Conservation (phyloP, 2,329 filamentous ascomycete species). For the Orbilia javanica region DNA sequence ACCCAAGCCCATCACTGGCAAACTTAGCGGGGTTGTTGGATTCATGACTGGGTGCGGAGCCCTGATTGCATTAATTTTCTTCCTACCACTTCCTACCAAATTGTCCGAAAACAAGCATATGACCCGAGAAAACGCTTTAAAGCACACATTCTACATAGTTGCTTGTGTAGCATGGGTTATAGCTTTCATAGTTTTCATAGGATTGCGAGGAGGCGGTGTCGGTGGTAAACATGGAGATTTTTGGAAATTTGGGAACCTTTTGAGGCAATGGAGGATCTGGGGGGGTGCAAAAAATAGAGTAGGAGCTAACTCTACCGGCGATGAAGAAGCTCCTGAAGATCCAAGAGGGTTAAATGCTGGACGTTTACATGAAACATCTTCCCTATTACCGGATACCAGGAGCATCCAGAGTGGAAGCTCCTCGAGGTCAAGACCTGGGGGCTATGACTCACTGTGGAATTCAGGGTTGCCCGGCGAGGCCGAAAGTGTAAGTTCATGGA, state of each 20-base stretch:
- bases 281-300: not conserved
- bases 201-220: constrained; percentile 69
- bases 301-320: not conserved
- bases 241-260: constrained; percentile 31
- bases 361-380: constrained; percentile 17
- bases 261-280: constrained; percentile 8
- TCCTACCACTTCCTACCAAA: constrained; percentile 85
- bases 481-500: constrained; percentile 22
- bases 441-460: constrained; percentile 19
- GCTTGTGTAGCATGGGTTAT: constrained; percentile 78
- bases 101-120: constrained; percentile 80
- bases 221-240: constrained; percentile 48
- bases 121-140: constrained; percentile 79
- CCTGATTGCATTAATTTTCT: constrained; percentile 82
- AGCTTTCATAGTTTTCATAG: constrained; percentile 80
- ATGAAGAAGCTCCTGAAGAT: constrained; percentile 32
- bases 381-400: constrained; percentile 23
- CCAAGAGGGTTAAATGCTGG: not conserved
- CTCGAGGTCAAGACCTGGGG: constrained; percentile 1
- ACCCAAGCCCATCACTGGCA: constrained; percentile 68
- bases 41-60: constrained; percentile 93
- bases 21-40: constrained; percentile 88
- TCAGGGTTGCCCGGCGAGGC: not conserved
- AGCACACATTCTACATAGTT: constrained; percentile 89
- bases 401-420: constrained; percentile 42